Evolutionary conservation across 75 land plant genomes (phyloP).

Genomic region (Pinus taeda): DNA sequence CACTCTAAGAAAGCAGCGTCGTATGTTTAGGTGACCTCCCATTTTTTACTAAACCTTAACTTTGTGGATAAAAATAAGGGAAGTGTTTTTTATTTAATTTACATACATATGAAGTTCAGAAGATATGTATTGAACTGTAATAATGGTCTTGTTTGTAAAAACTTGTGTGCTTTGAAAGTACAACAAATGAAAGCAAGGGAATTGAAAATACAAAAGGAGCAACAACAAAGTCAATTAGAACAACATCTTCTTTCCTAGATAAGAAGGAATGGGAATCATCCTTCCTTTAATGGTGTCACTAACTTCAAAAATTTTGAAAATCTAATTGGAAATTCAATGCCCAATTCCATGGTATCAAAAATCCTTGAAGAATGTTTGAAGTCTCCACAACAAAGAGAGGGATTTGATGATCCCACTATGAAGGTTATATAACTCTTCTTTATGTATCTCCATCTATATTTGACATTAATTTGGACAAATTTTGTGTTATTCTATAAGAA

Average conservation of each 20-base stretch:
- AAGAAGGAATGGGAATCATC: slow-evolving; percentile 38
- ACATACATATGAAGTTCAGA: background rate
- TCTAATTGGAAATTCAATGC: slow-evolving; percentile 59
- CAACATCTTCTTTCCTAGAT: slow-evolving; percentile 49
- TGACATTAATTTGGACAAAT: slow-evolving; percentile 25
- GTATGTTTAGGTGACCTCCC: slow-evolving; percentile 35
- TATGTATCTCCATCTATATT: background rate
- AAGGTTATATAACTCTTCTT: slow-evolving; percentile 74
- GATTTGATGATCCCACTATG: slow-evolving; percentile 68
- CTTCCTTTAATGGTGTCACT: slow-evolving; percentile 25
- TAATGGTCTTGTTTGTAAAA: background rate
- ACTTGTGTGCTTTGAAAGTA: slow-evolving; percentile 16
- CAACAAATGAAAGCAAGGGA: slow-evolving; percentile 39
- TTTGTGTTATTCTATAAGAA: slow-evolving; percentile 59
- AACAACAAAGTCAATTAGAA: slow-evolving; percentile 64
- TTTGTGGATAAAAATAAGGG: background rate
- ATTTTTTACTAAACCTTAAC: too few relatives aligned
- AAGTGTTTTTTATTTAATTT: background rate
- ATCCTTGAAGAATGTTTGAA: slow-evolving; percentile 73
- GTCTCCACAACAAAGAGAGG: slow-evolving; percentile 76
- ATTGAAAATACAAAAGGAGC: slow-evolving; percentile 74
- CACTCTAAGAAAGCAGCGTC: slow-evolving; percentile 98
- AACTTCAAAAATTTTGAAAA: slow-evolving; percentile 54
- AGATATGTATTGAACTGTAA: background rate
- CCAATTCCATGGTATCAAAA: slow-evolving; percentile 79